phyloP scores from a whole-genome alignment of 345 rosid species.

The Rubroshorea leprosula region DNA sequence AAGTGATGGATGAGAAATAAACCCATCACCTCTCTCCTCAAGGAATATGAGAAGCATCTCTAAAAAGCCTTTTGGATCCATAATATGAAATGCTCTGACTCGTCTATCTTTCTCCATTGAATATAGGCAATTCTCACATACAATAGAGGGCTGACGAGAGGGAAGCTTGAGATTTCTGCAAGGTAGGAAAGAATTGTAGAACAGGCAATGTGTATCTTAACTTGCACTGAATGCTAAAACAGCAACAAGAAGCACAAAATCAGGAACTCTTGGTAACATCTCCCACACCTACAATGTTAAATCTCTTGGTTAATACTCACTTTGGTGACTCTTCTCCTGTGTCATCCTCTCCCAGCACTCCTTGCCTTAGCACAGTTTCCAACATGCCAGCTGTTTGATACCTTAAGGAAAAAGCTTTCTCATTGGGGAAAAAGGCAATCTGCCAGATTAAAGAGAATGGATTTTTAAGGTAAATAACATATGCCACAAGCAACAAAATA shows the following conservation, averaged over 20 bases:
- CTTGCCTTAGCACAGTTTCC: slow-evolving; percentile 75
- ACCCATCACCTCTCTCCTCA: slow-evolving; percentile 56
- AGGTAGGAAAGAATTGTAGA: slow-evolving; percentile 4
- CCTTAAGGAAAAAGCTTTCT: slow-evolving; percentile 73
- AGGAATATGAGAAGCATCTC: slow-evolving; percentile 85
- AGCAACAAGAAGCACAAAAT: too few species aligned
- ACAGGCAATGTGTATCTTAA: not conserved
- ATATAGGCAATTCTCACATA: slow-evolving; percentile 84
- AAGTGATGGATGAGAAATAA: slow-evolving; percentile 46
- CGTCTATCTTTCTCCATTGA: slow-evolving; percentile 60
- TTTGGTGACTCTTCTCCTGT: slow-evolving; percentile 90
- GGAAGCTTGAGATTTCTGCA: slow-evolving; percentile 84
- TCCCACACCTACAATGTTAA: not conserved
- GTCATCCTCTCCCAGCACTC: slow-evolving; percentile 94
- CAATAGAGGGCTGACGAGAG: slow-evolving; percentile 66
- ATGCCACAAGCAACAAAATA: slow-evolving; percentile 4
- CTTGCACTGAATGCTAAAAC: not conserved
- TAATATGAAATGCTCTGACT: slow-evolving; percentile 81
- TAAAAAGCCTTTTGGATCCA: slow-evolving; percentile 75
- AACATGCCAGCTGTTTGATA: slow-evolving; percentile 93
- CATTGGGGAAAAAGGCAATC: slow-evolving; percentile 78
- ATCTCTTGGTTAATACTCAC: slow-evolving; percentile 27
- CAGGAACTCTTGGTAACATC: too few species aligned
- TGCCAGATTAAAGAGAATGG: slow-evolving; percentile 71
- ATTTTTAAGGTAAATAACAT: slow-evolving; percentile 33